Evolutionary conservation across 2,329 filamentous ascomycete genomes (phyloP).

Genomic region (Trichoderma atroviride): DNA sequence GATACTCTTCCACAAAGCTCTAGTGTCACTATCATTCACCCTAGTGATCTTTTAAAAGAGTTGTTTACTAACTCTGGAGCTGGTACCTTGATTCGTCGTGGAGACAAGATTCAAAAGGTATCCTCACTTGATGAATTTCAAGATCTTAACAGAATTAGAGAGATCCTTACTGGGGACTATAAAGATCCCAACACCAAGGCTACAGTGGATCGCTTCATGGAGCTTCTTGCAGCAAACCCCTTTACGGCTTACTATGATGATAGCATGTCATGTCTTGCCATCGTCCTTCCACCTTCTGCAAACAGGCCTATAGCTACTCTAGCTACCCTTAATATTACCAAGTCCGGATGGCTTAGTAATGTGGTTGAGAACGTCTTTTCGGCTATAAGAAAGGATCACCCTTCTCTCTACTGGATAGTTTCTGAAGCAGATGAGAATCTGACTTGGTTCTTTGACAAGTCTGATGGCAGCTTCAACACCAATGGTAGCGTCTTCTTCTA

Average conservation of each 20-base stretch:
- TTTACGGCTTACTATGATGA: constrained; percentile 8
- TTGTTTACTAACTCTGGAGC: constrained; percentile 6
- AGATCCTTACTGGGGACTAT: background rate
- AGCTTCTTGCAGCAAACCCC: background rate
- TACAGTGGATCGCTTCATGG: background rate
- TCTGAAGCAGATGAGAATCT: background rate
- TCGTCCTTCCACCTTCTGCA: background rate
- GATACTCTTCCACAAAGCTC: constrained; percentile 1
- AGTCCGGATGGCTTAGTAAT: constrained; percentile 8
- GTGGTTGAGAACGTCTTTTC: background rate
- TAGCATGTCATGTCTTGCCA: background rate
- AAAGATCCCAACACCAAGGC: background rate
- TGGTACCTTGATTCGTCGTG: background rate
- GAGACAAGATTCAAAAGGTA: constrained; percentile 5
- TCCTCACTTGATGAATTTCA: background rate
- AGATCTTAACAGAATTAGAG: background rate
- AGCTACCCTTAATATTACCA: background rate
- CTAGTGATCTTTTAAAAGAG: constrained; percentile 2
- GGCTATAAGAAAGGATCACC: background rate
- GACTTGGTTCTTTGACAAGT: constrained; percentile 2
- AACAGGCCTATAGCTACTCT: constrained; percentile 1
- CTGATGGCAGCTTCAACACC: background rate
- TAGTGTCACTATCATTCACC: constrained; percentile 5
- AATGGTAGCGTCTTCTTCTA: constrained; percentile 3
- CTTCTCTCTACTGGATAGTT: background rate